A percentile compares a stretch with the other conserved stretches of the same genome.
These are phyloP conservation scores for Xylaria telfairii DNA, from an alignment of 495 filamentous ascomycete species.

Conservation along the genomic window DNA sequence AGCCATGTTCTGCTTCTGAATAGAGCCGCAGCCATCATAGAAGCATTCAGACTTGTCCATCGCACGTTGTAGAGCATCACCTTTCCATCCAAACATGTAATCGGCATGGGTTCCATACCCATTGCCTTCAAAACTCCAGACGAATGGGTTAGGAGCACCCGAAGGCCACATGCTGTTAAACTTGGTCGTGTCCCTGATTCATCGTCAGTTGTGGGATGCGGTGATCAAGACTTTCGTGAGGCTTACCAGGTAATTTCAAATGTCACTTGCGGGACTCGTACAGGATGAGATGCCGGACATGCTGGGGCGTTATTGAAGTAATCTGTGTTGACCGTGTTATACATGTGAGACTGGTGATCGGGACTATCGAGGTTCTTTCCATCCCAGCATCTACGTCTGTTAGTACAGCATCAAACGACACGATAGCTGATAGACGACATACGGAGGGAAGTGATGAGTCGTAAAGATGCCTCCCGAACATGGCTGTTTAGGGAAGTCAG, in stretches of 20 bases:
- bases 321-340: slow-evolving; percentile 49
- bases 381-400: slow-evolving; percentile 57
- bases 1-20: slow-evolving; percentile 12
- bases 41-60: slow-evolving; percentile 52
- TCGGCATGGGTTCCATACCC: slow-evolving; percentile 56
- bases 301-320: slow-evolving; percentile 49
- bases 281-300: slow-evolving; percentile 57
- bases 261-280: slow-evolving; percentile 55
- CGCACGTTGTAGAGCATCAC: slow-evolving; percentile 49
- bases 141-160: slow-evolving; percentile 55
- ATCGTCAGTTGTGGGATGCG: background rate
- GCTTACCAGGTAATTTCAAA: slow-evolving; percentile 56
- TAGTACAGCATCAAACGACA: no score
- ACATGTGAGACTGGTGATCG: slow-evolving; percentile 64
- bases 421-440: slow-evolving; percentile 29
- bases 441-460: slow-evolving; percentile 60
- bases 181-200: slow-evolving; percentile 45
- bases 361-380: slow-evolving; percentile 63
- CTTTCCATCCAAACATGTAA: slow-evolving; percentile 57
- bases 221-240: no score
- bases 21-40: slow-evolving; percentile 47
- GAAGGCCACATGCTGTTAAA: slow-evolving; percentile 56
- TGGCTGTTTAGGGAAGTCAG: slow-evolving; percentile 52
- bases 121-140: slow-evolving; percentile 47
- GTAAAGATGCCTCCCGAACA: slow-evolving; percentile 59